Evolutionary conservation across 179 eudicot species (phyloP).

Genomic region (Patellifolia procumbens): DNA sequence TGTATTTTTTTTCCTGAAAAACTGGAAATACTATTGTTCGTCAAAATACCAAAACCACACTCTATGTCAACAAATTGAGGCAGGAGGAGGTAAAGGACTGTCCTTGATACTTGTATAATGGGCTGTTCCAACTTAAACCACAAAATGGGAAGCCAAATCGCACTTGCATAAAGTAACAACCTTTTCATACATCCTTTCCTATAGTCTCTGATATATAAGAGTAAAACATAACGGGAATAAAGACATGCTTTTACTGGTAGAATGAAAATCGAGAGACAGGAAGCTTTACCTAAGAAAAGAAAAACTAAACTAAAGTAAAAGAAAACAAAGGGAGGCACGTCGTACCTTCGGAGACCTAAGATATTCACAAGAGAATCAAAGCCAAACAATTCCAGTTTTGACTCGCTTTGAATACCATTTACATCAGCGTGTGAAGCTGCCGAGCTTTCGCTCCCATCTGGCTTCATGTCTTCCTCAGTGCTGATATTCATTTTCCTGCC

Average conservation of each 20-base stretch:
- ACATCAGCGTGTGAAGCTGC: conserved; percentile 23
- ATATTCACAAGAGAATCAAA: conserved; percentile 96
- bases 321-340: background rate
- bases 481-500: conserved; percentile 25
- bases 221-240: background rate
- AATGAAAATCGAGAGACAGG: background rate
- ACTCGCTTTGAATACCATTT: conserved; percentile 65
- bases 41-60: background rate
- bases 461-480: conserved; percentile 16
- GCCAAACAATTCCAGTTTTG: conserved; percentile 92
- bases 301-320: background rate
- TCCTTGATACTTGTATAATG: background rate
- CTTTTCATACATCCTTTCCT: background rate
- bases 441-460: conserved; percentile 32
- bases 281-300: background rate
- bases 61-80: background rate
- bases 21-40: background rate
- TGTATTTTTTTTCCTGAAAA: background rate
- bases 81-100: background rate
- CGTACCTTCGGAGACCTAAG: conserved; percentile 86
- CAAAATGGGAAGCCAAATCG: background rate
- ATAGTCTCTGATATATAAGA: background rate
- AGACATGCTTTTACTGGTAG: too few relatives aligned
- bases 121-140: background rate
- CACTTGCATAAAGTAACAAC: background rate